Conservation (phyloP, 352 stramenopile species). For the Globisporangium echinulatum region DNA sequence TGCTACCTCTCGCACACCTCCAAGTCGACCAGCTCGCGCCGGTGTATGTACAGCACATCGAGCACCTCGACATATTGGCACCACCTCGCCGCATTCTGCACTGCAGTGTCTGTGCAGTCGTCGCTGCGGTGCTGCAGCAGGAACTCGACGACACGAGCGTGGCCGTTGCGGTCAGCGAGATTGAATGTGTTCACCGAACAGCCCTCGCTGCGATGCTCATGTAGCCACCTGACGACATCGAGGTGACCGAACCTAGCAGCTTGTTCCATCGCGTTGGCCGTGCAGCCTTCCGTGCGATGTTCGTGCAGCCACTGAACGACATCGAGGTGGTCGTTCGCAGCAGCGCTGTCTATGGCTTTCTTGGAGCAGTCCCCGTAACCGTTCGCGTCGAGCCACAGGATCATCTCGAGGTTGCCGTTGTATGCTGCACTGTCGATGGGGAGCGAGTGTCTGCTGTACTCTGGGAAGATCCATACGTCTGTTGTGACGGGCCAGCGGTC, state of each 20-base stretch:
- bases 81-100: not conserved
- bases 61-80: not conserved
- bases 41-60: not conserved
- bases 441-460: not conserved
- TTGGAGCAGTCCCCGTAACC: no score
- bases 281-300: conserved; percentile 12
- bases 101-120: not conserved
- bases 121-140: not conserved
- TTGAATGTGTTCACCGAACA: not conserved
- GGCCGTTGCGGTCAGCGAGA: not conserved
- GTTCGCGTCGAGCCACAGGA: not conserved
- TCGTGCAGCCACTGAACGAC: conserved; percentile 6
- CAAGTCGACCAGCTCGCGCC: not conserved
- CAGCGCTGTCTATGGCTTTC: no score
- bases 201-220: conserved; percentile 10
- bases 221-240: conserved; percentile 3
- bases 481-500: no score
- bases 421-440: not conserved
- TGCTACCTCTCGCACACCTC: not conserved
- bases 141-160: not conserved
- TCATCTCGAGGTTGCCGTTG: not conserved
- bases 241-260: not conserved
- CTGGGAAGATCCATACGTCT: not conserved
- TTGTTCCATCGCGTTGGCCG: conserved; percentile 9
- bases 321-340: no score